A percentile compares a stretch with the other conserved stretches of the same genome.
These are phyloP conservation scores for Tremella mesenterica DNA, from an alignment of 768 basidiomycete genomes.

Conservation along the genomic window DNA sequence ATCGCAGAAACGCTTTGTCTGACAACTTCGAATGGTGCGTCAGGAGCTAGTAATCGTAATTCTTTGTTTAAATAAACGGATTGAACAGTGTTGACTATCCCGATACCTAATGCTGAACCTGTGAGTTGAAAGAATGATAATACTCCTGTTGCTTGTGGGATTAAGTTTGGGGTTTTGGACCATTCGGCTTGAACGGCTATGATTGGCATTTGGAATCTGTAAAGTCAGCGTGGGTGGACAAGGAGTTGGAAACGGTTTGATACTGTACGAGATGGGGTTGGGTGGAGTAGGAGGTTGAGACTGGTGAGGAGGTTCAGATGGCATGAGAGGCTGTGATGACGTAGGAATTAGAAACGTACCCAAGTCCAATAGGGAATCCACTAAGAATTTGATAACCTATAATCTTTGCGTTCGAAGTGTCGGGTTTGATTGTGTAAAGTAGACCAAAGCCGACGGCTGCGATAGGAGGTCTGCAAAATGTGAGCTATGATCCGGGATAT, in stretches of 20 bases:
- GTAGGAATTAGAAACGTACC: no score
- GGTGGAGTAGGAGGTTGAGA: no score
- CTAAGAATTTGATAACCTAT: constrained; percentile 47
- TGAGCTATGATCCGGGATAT: no score
- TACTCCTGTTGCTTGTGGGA: constrained; percentile 34
- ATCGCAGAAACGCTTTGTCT: constrained; percentile 28
- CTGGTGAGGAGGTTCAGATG: no score
- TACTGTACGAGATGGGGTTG: no score
- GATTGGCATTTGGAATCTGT: constrained; percentile 40
- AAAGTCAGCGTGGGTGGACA: no score
- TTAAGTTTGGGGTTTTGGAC: neutral
- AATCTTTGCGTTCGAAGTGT: constrained; percentile 38
- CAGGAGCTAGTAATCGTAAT: constrained; percentile 20
- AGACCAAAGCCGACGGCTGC: constrained; percentile 45
- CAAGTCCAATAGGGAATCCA: constrained; percentile 44
- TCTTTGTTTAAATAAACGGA: constrained; percentile 30
- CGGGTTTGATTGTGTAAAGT: constrained; percentile 42
- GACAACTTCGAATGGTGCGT: constrained; percentile 26
- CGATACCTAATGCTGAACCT: constrained; percentile 35
- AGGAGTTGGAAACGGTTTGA: no score
- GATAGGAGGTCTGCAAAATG: constrained; percentile 35
- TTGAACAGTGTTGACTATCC: constrained; percentile 35
- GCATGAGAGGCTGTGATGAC: no score
- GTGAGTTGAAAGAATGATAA: constrained; percentile 37
- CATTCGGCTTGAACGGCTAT: constrained; percentile 37